Base-by-base conservation (phyloP, 371 early-diverging fungal species). In the Mucor racemosus region DNA sequence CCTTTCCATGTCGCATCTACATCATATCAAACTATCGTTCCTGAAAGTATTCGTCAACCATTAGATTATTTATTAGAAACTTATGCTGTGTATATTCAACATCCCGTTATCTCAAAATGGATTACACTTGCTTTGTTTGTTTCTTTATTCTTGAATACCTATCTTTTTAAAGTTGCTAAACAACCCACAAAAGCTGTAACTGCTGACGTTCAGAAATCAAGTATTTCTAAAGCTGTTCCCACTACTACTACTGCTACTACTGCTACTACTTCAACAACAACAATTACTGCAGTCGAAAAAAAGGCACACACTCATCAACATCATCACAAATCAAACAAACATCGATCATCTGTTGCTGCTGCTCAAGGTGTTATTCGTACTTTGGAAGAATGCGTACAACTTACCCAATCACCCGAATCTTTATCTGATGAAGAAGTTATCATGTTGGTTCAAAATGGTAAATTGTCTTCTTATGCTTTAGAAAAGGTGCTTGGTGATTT, bases 401-500 rank as follows among this genome's bases (percentile, higher is more conserved):
- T 93, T 35, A 72, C 90, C 46, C 81, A 82, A 62, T 73, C 88
- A 6, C 76, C 84, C 7, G 82, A 80, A 31, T 33, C 54, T 19
- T 36, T 66, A 15, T 61, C 61, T 0, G 93, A 97, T 72, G 91
- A 89, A 60, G 94, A 96, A 73, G 72, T 97, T 26, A 73, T 93
- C 36, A 66, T 71, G 60, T 82, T 95, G 35, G 94, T 92, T 26
- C 82, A 84, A 33, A 76, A 69, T n/a, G 92, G 93, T 62, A 90
- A 90, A 62, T 75, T 97, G 44, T 87, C 94, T 1, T 73, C 91
- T 19, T 92, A 97, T 77, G 91, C 95, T 4, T 80, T 97, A 31
- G 97, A 97, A 75, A 94, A 93, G 79, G 82, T 82, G 0, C 75
- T 95, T 60, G 80, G 84, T 13, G 92, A 95, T 76, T 75, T 86